Evolutionary conservation across 1,284 basidiomycete genomes (phyloP), one percentile per base, ranked within the genome.

Genomic region (Tremellales sp.): DNA sequence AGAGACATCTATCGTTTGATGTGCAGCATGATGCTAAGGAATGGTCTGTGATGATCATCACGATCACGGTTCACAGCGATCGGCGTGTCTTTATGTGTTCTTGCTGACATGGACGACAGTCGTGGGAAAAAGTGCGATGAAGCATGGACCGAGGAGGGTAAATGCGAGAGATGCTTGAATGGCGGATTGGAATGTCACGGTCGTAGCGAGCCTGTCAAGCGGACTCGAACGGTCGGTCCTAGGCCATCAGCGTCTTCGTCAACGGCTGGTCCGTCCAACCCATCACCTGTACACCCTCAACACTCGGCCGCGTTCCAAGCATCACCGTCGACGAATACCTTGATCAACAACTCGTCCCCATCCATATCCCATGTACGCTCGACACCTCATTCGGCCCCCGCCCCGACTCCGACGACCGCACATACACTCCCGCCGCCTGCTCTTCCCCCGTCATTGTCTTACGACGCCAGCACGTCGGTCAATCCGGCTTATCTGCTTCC

Each of bases 81-180:
- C 15, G 21, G 25, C 2, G 13, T 15, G 26, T 12, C 7, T 4
- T 15, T 46, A 12, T 7, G 15, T 19, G 19, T n/a, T 13, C 5
- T 13, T n/a, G 26, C 51, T 53, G 26, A 56, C 41, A 15, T 17
- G 7, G 15, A 25, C 12, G 15, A 21, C 24, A 48, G 61, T 15
- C 58, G 61, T 4, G 61, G 61, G 2, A 62, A 62, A 45, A 62
- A 62, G 46, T 62, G 61, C 46, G 61, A 62, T 36, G 61, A 62
- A 39, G 51, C 58, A 12, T 62, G 61, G 61, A 58, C 35, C 11
- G 40, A 50, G 3, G 51, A 60, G 15, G 61, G 61, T 2, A 53
- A 43, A 45, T 62, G 61, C 37, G 56, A 58, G 40, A 45, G 61
- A 10, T 62, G 61, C 27, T 43, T 60, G 2, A 45, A 48, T 3